Evolutionary conservation across 495 filamentous ascomycete genomes (phyloP), one percentile per base, ranked within the genome.

Genomic region (Letharia lupina): DNA sequence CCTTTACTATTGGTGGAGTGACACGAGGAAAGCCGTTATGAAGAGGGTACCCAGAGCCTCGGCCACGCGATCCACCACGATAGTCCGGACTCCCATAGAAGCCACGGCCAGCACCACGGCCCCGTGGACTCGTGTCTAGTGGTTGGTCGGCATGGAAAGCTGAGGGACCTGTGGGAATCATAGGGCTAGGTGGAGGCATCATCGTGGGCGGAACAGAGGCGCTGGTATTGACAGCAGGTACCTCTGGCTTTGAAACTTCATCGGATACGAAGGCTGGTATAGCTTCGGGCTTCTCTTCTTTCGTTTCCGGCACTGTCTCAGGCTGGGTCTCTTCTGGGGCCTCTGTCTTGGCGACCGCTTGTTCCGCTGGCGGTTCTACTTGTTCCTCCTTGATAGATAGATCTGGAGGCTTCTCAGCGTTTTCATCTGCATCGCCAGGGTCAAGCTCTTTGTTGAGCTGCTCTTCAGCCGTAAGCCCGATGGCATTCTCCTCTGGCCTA

Each of bases 11-110:
- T 47, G 44, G 37, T 37, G 57, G 31, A 44, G 69, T 45, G 20
- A 74, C 71, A 60, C 64, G 48, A 41, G 61, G 16, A 52, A 65
- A 64, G 28, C 56, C 57, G 33, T 35, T 67, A 64, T 73, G 71
- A 33, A 65, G 60, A 18, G 68, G 42, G 23, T 63, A 60, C n/a
- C 60, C 60, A 31, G 67, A 58, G 23, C 72, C 71, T 52, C 68
- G 70, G 13, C 72, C 73, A 48, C 70, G 72, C 42, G 73, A 74
- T 10, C 72, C 73, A 45, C 75, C 76, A 54, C 76, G 66, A 64
- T 64, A 67, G 16, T 66, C 68, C 64, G 63, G 59, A 35, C 67
- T 65, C 47, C 65, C 47, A 50, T 61, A 62, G 44, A 67, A 69
- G 41, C 65, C 66, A 50, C 67, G 72, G 23, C 57, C 65, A 58